Evolutionary conservation across 2,329 filamentous ascomycete species (phyloP), one percentile per base, ranked within the genome.

Genomic region (Aspergillus alliaceus): DNA sequence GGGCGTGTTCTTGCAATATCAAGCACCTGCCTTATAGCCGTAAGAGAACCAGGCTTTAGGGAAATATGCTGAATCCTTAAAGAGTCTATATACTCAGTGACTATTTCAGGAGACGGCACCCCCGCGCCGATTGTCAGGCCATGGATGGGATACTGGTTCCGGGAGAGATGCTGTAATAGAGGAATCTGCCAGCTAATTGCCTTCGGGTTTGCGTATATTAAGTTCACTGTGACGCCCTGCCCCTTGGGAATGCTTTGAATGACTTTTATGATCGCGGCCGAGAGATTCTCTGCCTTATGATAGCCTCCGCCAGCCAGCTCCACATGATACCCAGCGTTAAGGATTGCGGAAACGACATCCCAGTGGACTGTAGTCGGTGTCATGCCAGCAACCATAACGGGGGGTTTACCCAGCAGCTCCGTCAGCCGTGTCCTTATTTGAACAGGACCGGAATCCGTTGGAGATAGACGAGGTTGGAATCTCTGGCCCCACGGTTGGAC

Each of bases 391-490:
- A 96, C 91, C 80, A 97, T 88, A 61, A 97, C 80, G 0, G 93
- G 93, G 8, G 93, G 91, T 4, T 95, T 81, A 66, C 92, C 92
- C 18, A 96, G 80, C 20, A 96, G 80, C 65, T 91, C 84, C 75
- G 90, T 96, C 89, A 97, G 95, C 80, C 96, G 97, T 60, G 95
- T 99, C n/a, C n/a, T n/a, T n/a, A n/a, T n/a, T n/a, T n/a, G n/a
- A n/a, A n/a, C n/a, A n/a, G n/a, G n/a, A n/a, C n/a, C n/a, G n/a
- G n/a, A n/a, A n/a, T n/a, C n/a, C n/a, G n/a, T n/a, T n/a, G n/a
- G n/a, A n/a, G n/a, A n/a, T n/a, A 98, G 81, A 54, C 86, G 87
- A n/a, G 93, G 93, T 15, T 91, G 92, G 71, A 93, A 92, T 73
- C 96, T 91, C 75, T 93, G 93, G 57, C 96, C 90, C 93, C 93